Evolutionary conservation across 805 yeast species (phyloP).

Genomic region (Maudiozyma turicensis): DNA sequence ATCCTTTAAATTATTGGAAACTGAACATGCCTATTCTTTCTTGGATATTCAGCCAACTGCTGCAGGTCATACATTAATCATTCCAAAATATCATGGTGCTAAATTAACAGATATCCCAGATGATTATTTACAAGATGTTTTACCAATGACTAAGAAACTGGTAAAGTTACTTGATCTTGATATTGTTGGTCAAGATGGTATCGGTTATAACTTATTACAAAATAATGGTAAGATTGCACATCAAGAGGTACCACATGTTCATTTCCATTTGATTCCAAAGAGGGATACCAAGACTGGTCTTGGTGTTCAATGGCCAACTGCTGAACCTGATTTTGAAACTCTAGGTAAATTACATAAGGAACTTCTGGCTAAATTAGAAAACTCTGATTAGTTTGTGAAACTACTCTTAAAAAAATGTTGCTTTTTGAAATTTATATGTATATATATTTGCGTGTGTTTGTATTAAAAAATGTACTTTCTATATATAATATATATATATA

Average conservation of each 20-base stretch:
- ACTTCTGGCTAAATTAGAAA: conserved; percentile 37
- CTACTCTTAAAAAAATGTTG: neutral
- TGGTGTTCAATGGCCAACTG: conserved; percentile 92
- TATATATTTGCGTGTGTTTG: neutral
- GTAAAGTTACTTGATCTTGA: conserved; percentile 63
- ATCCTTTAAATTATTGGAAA: conserved; percentile 79
- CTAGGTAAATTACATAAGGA: conserved; percentile 59
- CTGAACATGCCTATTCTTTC: conserved; percentile 72
- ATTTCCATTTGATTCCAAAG: conserved; percentile 94
- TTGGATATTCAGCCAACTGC: conserved; percentile 91
- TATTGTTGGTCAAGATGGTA: conserved; percentile 47
- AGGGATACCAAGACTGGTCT: conserved; percentile 63
- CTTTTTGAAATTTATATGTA: neutral
- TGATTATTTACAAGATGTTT: conserved; percentile 73
- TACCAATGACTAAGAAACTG: conserved; percentile 82
- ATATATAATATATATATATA: neutral
- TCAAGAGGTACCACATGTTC: conserved; percentile 92
- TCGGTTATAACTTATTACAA: conserved; percentile 78
- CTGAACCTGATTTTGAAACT: conserved; percentile 66
- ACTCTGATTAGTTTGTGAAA: neutral
- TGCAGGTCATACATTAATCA: conserved; percentile 78
- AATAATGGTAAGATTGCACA: conserved; percentile 95
- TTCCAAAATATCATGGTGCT: conserved; percentile 91
- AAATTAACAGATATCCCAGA: conserved; percentile 89
- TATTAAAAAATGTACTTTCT: neutral